Base-by-base conservation (phyloP, 2,329 filamentous ascomycete genomes). In the Pseudogymnoascus sp. region DNA sequence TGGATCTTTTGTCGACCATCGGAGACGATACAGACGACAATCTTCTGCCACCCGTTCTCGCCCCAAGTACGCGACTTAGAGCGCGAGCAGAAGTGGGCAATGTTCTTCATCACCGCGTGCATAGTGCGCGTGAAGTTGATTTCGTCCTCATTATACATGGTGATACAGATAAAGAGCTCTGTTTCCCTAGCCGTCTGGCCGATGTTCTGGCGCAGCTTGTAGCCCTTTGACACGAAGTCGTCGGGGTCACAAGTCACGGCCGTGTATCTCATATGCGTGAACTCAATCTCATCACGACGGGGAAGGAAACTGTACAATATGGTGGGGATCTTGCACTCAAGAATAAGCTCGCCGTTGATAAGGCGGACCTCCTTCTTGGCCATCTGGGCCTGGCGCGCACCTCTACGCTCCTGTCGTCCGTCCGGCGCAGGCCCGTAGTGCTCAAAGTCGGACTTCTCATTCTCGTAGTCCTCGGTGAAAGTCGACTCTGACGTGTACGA, bases 121-220 rank as follows among this genome's bases (percentile, higher is more conserved):
- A 99, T 97, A 0, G 94, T 99, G 54, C 94, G 86, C 6, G 94
- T 97, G 69, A 99, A 99, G 71, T 92, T 86, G 69, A 96, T 90
- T 72, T 97, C 94, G 75, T 97, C 90, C 76, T 99, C 94, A 75
- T 99, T 99, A 79, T 97, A 97, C 94, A 97, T 97, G 68, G 94
- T 99, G 64, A 99, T 81, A 72, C 92, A 96, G 69, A 99, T 96
- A 73, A 97, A 94, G 6, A 99, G 78, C 75, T 99, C 94, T 0
- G 93, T 97, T 74, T 97, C 92, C 65, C 94, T 86, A 28, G 86
- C 79, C 0, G 90, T 96, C 62, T 79, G 83, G 50, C 92, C 92
- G 63, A 97, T 91, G 70, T 90, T 90, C 74, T 97, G 94, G 60
- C 94, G 88, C 69, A 99, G 78, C 71, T 95, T 94, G 78, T 97